Evolutionary conservation across 2,329 filamentous ascomycete genomes (phyloP).

Genomic region (Claviceps pusilla): DNA sequence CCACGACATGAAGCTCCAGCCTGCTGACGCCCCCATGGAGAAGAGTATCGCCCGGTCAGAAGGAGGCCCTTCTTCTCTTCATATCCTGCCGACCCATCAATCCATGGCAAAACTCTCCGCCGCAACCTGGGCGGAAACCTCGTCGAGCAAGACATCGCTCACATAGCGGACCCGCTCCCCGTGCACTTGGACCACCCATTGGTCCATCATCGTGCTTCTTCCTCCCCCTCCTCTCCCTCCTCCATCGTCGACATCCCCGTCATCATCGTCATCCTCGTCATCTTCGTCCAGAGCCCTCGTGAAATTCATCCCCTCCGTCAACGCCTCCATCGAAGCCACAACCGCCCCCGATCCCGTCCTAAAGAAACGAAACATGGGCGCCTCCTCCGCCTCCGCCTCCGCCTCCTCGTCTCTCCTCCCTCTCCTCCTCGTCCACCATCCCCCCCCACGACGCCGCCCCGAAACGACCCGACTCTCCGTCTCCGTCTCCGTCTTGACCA

Average conservation of each 20-base stretch:
- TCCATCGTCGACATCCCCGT: too few species aligned
- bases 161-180: neutral
- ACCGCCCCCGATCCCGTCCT: neutral
- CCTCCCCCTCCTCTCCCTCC: neutral
- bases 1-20: too few species aligned
- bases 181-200: neutral
- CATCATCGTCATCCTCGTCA: neutral
- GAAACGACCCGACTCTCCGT: neutral
- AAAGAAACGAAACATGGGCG: neutral
- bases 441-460: too few species aligned
- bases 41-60: too few species aligned
- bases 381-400: neutral
- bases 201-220: neutral
- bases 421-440: neutral
- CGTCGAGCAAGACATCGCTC: neutral
- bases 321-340: neutral
- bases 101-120: neutral
- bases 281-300: neutral
- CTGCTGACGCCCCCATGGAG: too few species aligned
- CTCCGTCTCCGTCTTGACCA: neutral
- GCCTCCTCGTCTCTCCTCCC: neutral
- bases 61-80: neutral
- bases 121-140: neutral
- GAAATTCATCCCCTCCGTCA: neutral
- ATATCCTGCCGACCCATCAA: neutral